Conservation (phyloP, 176 grass and related monocot genomes). For the Juncus inflexus region DNA sequence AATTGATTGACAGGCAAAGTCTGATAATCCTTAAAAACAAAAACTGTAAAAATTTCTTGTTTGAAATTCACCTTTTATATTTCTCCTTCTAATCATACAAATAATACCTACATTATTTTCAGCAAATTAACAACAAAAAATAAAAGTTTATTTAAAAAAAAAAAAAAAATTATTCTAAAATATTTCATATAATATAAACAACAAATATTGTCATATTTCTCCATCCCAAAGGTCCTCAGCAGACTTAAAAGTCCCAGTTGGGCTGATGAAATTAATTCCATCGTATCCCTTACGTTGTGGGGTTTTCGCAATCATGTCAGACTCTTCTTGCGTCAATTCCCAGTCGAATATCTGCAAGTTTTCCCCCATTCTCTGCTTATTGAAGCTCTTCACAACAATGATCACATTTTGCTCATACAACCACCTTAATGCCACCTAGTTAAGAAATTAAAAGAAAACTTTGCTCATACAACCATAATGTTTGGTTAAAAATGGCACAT, state of each 20-base stretch:
- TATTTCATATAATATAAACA: no score
- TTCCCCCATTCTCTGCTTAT: conserved; percentile 27
- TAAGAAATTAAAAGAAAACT: neutral
- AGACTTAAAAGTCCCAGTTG: conserved; percentile 24
- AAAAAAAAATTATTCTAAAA: no score
- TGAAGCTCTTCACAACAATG: conserved; percentile 35
- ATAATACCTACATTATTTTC: no score
- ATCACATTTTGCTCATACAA: conserved; percentile 25
- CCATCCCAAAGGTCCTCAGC: conserved; percentile 38
- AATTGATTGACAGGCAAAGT: no score
- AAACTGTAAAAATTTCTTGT: no score
- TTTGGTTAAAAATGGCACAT: neutral
- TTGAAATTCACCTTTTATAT: no score
- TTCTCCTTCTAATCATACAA: no score
- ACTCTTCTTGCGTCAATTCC: conserved; percentile 25
- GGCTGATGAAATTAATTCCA: neutral
- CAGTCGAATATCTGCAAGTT: conserved; percentile 46
- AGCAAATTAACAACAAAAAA: no score
- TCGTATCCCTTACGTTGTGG: neutral
- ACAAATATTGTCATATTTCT: conserved; percentile 19
- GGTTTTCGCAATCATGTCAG: conserved; percentile 13
- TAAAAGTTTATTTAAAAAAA: no score
- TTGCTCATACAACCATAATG: neutral
- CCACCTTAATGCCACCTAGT: conserved; percentile 46
- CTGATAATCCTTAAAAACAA: no score